A percentile compares a stretch with the other conserved stretches of the same genome.
Conservation (phyloP, 192 early-diverging fungal genomes). For the Linnemannia hyalina region DNA sequence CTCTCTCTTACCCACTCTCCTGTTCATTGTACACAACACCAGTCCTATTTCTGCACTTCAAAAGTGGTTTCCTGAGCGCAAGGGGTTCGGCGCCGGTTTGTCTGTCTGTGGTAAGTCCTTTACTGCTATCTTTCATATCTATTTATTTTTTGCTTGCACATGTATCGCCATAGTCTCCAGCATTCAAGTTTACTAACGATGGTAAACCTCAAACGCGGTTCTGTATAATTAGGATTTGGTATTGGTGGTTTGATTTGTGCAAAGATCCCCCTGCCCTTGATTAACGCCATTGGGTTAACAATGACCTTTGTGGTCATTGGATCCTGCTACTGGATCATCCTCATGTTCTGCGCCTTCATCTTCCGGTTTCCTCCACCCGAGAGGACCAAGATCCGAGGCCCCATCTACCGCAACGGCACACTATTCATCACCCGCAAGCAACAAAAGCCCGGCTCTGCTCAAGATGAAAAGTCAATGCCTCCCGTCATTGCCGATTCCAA, state of each 20-base stretch:
- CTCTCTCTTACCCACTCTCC: not conserved
- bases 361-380: conserved; percentile 75
- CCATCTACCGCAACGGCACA: conserved; percentile 58
- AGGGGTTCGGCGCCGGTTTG: conserved; percentile 70
- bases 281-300: conserved; percentile 67
- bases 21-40: not conserved
- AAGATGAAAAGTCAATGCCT: conserved; percentile 51
- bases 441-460: conserved; percentile 42
- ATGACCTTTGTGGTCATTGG: conserved; percentile 77
- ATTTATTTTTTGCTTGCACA: not conserved
- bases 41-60: conserved; percentile 71
- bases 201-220: not conserved
- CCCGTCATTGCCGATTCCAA: conserved; percentile 64
- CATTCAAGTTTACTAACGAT: not conserved
- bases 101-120: conserved; percentile 73
- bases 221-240: conserved; percentile 66
- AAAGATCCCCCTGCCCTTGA: conserved; percentile 71
- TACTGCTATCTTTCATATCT: not conserved
- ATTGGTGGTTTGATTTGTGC: conserved; percentile 79
- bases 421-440: conserved; percentile 53
- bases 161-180: too few relatives aligned
- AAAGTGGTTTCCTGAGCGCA: conserved; percentile 74
- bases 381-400: conserved; percentile 68
- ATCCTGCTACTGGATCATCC: conserved; percentile 69
- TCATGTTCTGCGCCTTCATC: conserved; percentile 67